Percentiles rank a stretch among this genome's conserved stretches.
Conservation (phyloP, 2,329 filamentous ascomycete species). For the Cladosporium sp. region DNA sequence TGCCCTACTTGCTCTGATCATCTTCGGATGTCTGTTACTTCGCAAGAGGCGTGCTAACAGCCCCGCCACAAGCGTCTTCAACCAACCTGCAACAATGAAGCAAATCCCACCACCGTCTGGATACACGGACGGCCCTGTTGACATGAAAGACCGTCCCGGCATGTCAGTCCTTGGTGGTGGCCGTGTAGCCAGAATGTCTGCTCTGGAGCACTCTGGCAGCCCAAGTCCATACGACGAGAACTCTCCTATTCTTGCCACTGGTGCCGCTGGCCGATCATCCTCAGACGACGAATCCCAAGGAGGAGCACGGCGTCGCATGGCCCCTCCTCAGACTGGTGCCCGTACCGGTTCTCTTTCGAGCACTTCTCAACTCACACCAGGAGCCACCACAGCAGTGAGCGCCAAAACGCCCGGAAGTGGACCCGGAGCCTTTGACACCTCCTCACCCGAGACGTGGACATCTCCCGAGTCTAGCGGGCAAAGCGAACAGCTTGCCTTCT, state of each 20-base stretch:
- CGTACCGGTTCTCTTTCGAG: constrained; percentile 89
- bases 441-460: constrained; percentile 61
- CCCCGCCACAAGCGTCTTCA: constrained; percentile 75
- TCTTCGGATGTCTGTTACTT: constrained; percentile 59
- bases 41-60: constrained; percentile 58
- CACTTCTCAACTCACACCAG: constrained; percentile 62
- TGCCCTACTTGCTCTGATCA: constrained; percentile 66
- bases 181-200: constrained; percentile 93
- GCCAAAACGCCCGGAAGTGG: background rate
- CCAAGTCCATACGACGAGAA: constrained; percentile 36
- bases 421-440: constrained; percentile 2
- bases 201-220: constrained; percentile 73
- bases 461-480: constrained; percentile 80
- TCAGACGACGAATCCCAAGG: constrained; percentile 7
- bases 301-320: constrained; percentile 40
- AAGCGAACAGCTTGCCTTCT: constrained; percentile 91
- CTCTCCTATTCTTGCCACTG: constrained; percentile 16
- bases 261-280: background rate
- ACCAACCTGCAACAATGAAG: constrained; percentile 73
- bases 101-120: constrained; percentile 39
- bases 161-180: constrained; percentile 81
- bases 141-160: constrained; percentile 44
- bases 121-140: constrained; percentile 42
- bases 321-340: constrained; percentile 57
- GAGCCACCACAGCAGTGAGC: constrained; percentile 51